Conservation (phyloP, 371 early-diverging fungal species). For the Choanephora cucurbitarum region DNA sequence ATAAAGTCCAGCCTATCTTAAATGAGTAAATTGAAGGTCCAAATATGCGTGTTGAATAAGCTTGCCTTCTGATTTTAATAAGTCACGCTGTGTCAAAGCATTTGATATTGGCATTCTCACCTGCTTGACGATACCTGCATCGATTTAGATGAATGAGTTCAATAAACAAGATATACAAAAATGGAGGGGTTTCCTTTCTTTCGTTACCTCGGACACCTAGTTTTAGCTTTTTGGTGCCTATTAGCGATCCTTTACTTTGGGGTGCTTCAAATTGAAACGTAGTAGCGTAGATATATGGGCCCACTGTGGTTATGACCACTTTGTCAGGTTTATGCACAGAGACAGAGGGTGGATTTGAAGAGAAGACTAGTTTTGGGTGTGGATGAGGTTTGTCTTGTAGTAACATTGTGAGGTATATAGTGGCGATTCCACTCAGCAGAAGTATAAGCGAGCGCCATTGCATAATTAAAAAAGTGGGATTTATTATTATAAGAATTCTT, state of each 20-base stretch:
- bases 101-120: constrained; percentile 15
- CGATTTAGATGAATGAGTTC: too few species aligned
- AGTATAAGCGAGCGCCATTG: constrained; percentile 49
- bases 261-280: constrained; percentile 28
- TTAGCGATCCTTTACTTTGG: constrained; percentile 2
- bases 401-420: constrained; percentile 39
- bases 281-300: constrained; percentile 35
- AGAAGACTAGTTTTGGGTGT: constrained; percentile 35
- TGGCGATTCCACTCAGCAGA: constrained; percentile 32
- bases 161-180: too few species aligned
- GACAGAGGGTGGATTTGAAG: constrained; percentile 13
- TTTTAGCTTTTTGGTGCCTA: constrained; percentile 30
- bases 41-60: neutral
- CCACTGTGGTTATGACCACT: constrained; percentile 29
- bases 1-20: constrained; percentile 28
- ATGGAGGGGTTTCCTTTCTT: neutral
- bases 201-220: constrained; percentile 27
- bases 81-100: constrained; percentile 14
- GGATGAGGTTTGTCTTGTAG: constrained; percentile 43
- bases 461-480: constrained; percentile 27
- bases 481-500: constrained; percentile 6
- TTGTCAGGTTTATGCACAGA: constrained; percentile 23
- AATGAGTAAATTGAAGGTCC: neutral
- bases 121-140: constrained; percentile 23
- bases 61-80: constrained; percentile 16